Evolutionary conservation across 345 rosid genomes (phyloP), one percentile per base, ranked within the genome.

Genomic region (Ricinus communis): DNA sequence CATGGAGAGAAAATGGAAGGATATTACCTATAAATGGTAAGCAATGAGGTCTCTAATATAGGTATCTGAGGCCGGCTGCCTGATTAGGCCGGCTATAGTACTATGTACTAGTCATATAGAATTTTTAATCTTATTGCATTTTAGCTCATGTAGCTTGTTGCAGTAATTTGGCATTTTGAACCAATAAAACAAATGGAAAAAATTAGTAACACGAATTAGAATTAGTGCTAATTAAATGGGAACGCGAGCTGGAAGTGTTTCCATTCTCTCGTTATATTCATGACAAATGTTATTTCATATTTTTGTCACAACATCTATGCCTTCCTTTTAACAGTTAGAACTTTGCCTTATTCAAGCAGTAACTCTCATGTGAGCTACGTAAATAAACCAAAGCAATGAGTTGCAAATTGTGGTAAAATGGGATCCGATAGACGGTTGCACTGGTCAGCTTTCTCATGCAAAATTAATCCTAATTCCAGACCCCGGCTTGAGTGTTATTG

Each of bases 21-120:
- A 27, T 25, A 36, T 65, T 60, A 28, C 4, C 8, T 60, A 25
- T 19, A 33, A 24, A 3, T 40, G 22, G 38, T 22, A n/a, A 49
- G 66, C 13, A n/a, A n/a, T n/a, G 62, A 21, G 9, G 54, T 33
- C 6, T 43, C 14, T 43, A 9, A 24, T 15, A 13, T 38, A 5
- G 11, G 11, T 28, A 6, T 4, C 1, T 7, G 14, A 24, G 71
- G 79, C 79, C 82, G 79, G 82, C 82, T 72, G 43, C 57, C 72
- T 49, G 50, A n/a, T 54, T 55, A 27, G 76, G 82, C 82, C 79
- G 82, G 82, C 82, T 73, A 41, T n/a, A 62, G 46, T 28, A 36
- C 38, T 22, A n/a, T n/a, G n/a, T 38, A 18, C 16, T 33, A 33
- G 30, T 61, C 21, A 36, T 60, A 1, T 36, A n/a, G 19, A 33